Percentiles rank a stretch among this genome's conserved stretches.
Conservation (phyloP, 225 moss, liverwort and hornwort species). For the Climacium dendroides region DNA sequence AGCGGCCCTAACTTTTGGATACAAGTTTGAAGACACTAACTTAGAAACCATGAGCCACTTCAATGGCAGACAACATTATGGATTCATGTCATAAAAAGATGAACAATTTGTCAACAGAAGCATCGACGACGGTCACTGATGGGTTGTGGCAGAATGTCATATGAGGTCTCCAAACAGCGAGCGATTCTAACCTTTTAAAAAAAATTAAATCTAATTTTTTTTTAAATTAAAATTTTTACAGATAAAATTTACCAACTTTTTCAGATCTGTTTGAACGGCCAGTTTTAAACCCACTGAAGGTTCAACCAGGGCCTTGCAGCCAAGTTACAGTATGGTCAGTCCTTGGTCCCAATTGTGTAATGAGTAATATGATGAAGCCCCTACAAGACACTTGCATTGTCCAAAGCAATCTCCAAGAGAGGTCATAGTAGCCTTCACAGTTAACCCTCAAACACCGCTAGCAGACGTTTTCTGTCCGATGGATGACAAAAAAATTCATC, state of each 20-base stretch:
- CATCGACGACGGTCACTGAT: background rate
- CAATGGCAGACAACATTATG: background rate
- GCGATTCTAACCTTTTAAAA: no score
- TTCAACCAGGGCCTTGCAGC: background rate
- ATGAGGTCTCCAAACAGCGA: background rate
- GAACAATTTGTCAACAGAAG: background rate
- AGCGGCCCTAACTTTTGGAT: no score
- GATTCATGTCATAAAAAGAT: background rate
- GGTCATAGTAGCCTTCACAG: no score
- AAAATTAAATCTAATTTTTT: no score
- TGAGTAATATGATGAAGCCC: background rate
- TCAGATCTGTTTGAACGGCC: background rate
- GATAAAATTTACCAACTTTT: background rate
- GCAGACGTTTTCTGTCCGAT: no score
- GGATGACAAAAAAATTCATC: no score
- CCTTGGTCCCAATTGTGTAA: background rate
- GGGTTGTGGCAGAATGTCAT: background rate
- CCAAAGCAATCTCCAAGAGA: background rate
- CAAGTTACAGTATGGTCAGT: background rate
- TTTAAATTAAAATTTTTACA: no score
- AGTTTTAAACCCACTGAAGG: background rate
- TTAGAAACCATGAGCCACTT: background rate
- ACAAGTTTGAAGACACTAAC: no score
- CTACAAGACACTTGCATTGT: background rate
- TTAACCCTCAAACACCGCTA: no score